These are phyloP conservation scores for Monosporascus sp. DNA, from an alignment of 2,329 filamentous ascomycete species.

Conservation along the genomic window DNA sequence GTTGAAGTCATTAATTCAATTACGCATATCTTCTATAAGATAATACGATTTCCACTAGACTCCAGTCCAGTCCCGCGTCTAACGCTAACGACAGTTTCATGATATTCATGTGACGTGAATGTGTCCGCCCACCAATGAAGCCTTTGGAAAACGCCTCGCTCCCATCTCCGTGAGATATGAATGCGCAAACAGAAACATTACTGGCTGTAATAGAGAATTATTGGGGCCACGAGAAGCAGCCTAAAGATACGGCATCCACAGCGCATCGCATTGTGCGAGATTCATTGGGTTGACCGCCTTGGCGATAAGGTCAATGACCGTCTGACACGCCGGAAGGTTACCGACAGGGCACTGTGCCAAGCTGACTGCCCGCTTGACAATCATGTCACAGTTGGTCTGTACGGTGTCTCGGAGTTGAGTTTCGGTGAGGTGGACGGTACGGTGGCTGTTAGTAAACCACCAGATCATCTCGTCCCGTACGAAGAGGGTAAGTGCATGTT, in stretches of 20 bases:
- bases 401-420: conserved; percentile 73
- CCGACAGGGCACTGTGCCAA: conserved; percentile 73
- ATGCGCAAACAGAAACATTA: neutral
- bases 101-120: no score
- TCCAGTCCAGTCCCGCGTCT: no score
- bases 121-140: no score
- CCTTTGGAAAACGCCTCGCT: neutral
- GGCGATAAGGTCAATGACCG: conserved; percentile 90
- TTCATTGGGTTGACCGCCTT: conserved; percentile 89
- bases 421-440: conserved; percentile 53
- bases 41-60: no score
- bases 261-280: conserved; percentile 77
- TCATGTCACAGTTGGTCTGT: conserved; percentile 79
- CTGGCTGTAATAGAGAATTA: neutral
- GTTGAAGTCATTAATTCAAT: no score
- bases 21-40: no score
- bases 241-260: conserved; percentile 97
- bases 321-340: conserved; percentile 91
- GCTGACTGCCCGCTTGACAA: conserved; percentile 84
- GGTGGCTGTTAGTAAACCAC: conserved; percentile 82
- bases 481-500: conserved; percentile 89
- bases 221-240: neutral
- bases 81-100: no score
- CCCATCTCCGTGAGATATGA: neutral
- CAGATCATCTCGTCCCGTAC: conserved; percentile 97